Conservation (phyloP, 345 rosid genomes). For the Pistacia vera region DNA sequence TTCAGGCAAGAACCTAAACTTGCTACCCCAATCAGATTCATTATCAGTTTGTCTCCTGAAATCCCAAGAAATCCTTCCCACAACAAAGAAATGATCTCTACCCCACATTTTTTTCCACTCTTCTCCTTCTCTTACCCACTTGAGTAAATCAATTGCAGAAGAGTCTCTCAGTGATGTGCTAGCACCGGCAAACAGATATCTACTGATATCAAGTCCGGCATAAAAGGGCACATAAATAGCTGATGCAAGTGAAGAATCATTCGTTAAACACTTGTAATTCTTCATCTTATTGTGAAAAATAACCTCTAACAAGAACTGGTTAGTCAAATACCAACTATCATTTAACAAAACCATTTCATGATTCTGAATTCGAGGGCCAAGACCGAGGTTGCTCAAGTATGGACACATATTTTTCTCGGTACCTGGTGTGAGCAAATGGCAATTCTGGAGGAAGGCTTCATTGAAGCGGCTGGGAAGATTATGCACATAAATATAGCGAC, state of each 20-base stretch:
- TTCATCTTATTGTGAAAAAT: constrained; percentile 66
- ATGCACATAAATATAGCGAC: constrained; percentile 59
- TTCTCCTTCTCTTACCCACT: constrained; percentile 45
- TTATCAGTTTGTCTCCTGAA: constrained; percentile 61
- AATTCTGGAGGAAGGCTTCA: constrained; percentile 45
- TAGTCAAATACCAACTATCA: constrained; percentile 56
- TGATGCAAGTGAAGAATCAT: constrained; percentile 60
- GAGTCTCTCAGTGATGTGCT: constrained; percentile 51
- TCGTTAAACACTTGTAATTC: constrained; percentile 55
- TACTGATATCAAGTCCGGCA: constrained; percentile 67
- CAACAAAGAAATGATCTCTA: constrained; percentile 67
- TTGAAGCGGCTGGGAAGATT: constrained; percentile 63
- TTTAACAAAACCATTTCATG: constrained; percentile 41
- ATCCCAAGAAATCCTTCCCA: constrained; percentile 79
- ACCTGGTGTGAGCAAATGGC: constrained; percentile 49
- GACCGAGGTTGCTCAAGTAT: constrained; percentile 51
- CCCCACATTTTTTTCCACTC: constrained; percentile 66
- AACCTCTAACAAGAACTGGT: constrained; percentile 70
- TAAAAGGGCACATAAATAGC: constrained; percentile 66
- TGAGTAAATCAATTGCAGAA: constrained; percentile 42
- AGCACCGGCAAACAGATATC: constrained; percentile 60
- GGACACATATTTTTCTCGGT: constrained; percentile 63
- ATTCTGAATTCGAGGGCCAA: constrained; percentile 49
- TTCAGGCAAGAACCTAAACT: constrained; percentile 64
- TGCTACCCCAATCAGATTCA: constrained; percentile 69